Conservation (phyloP, 306 rosid species). For the Datisca glomerata region DNA sequence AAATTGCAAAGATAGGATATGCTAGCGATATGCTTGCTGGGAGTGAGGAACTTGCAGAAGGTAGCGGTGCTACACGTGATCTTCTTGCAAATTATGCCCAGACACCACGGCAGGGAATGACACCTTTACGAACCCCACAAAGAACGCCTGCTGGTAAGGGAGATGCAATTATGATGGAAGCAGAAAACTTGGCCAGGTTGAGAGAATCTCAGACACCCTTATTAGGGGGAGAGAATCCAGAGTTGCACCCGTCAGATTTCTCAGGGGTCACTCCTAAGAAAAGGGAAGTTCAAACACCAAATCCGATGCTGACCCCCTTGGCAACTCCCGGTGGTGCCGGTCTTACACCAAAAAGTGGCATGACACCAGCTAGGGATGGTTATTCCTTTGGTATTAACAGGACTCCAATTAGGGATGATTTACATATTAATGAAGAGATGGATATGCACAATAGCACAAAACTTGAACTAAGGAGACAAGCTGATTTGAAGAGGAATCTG, state of each 20-base stretch:
- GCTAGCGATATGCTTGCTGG: slow-evolving; percentile 79
- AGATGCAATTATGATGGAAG: slow-evolving; percentile 94
- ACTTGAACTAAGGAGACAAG: slow-evolving; percentile 65
- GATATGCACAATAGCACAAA: slow-evolving; percentile 54
- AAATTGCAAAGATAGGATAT: slow-evolving; percentile 92
- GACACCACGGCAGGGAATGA: slow-evolving; percentile 64
- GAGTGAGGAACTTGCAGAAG: slow-evolving; percentile 57
- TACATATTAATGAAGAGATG: slow-evolving; percentile 71
- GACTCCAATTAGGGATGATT: slow-evolving; percentile 86
- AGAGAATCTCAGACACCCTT: slow-evolving; percentile 96
- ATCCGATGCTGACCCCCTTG: slow-evolving; percentile 77
- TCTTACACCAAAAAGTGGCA: slow-evolving; percentile 69
- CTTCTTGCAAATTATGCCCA: slow-evolving; percentile 86
- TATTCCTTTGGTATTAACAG: slow-evolving; percentile 64
- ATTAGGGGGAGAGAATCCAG: slow-evolving; percentile 91
- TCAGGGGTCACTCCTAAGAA: slow-evolving; percentile 93
- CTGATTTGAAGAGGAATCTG: slow-evolving; percentile 58
- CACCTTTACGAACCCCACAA: slow-evolving; percentile 80
- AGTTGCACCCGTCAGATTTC: slow-evolving; percentile 90
- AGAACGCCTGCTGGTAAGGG: slow-evolving; percentile 94
- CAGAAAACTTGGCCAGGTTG: slow-evolving; percentile 86
- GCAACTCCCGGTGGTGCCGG: slow-evolving; percentile 78
- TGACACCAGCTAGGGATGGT: slow-evolving; percentile 89
- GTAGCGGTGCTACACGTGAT: slow-evolving; percentile 77
- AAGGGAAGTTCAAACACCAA: slow-evolving; percentile 73